Evolutionary conservation across 2,329 filamentous ascomycete species (phyloP), one percentile per base, ranked within the genome.

Genomic region (Penicillium frequentans): DNA sequence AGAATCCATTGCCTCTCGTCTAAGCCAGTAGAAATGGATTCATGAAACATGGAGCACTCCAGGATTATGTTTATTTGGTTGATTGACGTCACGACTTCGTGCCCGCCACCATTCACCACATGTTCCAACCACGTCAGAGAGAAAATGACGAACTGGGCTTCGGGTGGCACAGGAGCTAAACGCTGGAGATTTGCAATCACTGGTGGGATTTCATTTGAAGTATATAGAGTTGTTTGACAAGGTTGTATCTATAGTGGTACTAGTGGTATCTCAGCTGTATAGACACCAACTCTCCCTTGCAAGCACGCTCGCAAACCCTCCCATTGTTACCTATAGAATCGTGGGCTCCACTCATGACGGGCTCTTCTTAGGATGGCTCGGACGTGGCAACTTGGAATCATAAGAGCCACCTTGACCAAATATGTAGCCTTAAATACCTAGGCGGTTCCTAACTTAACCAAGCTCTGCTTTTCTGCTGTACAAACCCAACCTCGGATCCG

Each of bases 81-180:
- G 52, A 49, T 57, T 64, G 64, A 63, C 64, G 60, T 64, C 63
- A 65, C 37, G 59, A 64, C 58, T 59, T 48, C 43, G 24, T 52
- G 27, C 26, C 44, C 52, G 52, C 57, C 53, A 55, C 57, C 37
- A 24, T n/a, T 11, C 21, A 21, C 31, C 31, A 33, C 46, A 19
- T 39, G 35, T 39, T 21, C 19, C 4, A 21, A 37, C 16, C 16
- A 9, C 5, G 16, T 39, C 11, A 19, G 26, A 16, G 23, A 21
- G 14, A 16, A 35, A 9, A 49, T 56, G 54, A 56, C 50, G 50
- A n/a, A 53, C 49, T 46, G 47, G 45, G 44, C 49, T 16, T 35
- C 23, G 44, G 35, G 43, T 44, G 43, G 49, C 49, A 42, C 35
- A 37, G 11, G 7, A 21, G 16, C 45, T 29, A 19, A n/a, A 27